Base-by-base conservation (phyloP, 2,329 filamentous ascomycete genomes). In the Lojkania enalia region DNA sequence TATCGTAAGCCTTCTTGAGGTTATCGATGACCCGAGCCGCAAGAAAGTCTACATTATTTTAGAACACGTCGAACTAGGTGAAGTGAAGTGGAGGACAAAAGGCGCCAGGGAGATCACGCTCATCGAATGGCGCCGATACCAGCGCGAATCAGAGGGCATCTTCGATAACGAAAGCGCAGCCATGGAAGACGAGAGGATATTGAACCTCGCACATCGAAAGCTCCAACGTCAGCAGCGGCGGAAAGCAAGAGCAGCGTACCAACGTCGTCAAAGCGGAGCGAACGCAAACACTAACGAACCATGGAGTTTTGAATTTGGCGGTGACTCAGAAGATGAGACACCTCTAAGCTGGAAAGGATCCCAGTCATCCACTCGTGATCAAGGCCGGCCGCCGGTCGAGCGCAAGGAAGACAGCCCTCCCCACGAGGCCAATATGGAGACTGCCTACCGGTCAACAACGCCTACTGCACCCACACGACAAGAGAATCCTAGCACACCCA, bases 21-120 rank as follows among this genome's bases (percentile, higher is more conserved):
- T 99, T 61, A 97, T 99, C 60, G 94, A 99, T 67, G 94, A 99
- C 66, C 92, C 92, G 1, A 89, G 90, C 61, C 83, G 90, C 46
- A 94, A 95, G 74, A 99, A 99, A 74, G 96, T 99, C 51, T 99
- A 99, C 73, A 92, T 99, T 74, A 89, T 97, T 15, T 80, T 99
- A 32, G 94, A 99, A 70, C 92, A 92, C 70, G 91, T 96, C 44
- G 90, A 96, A 66, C 81, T 92, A 30, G 92, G 94, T 39, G 94
- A 99, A 72, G 89, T 99, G 45, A 81, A 90, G 36, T 99, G 94
- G 94, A 84, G 94, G 42, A 92, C 87, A 67, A 90, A 91, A 71
- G 92, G 90, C 4, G 77, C 90, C 5, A 87, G 86, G 44, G 87
- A 90, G 61, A 87, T 97, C 53, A 88, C 88, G 58, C 77, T 84